Percentiles rank a stretch among this genome's conserved stretches.
These are phyloP conservation scores for Teunomyces funiuensis DNA, from an alignment of 805 yeast species.

Conservation along the genomic window DNA sequence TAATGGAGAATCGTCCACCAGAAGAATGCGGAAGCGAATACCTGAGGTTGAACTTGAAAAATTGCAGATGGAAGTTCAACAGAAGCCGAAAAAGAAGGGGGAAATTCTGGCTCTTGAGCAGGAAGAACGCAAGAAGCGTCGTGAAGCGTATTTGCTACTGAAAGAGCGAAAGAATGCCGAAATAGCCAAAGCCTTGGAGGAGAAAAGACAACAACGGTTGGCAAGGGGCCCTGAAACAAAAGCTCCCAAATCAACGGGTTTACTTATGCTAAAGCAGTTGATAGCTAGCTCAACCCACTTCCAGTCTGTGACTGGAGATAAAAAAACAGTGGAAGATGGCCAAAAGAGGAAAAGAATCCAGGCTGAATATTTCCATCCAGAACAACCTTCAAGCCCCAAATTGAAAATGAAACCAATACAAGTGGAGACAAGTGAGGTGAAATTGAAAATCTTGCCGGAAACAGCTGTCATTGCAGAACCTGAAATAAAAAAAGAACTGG, in stretches of 20 bases:
- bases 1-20: constrained; percentile 9
- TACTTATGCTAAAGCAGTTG: constrained; percentile 4
- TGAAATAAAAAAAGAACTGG: constrained; percentile 2
- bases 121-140: background rate
- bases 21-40: background rate
- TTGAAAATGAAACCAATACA: constrained; percentile 14
- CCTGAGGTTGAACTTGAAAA: constrained; percentile 3
- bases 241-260: background rate
- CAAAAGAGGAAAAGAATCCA: constrained; percentile 33
- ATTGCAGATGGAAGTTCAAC: background rate
- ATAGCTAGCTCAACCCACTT: constrained; percentile 34
- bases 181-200: background rate
- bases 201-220: background rate
- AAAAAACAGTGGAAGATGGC: constrained; percentile 29
- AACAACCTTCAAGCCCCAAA: constrained; percentile 10
- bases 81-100: background rate
- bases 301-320: constrained; percentile 42
- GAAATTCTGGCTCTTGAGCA: background rate
- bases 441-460: constrained; percentile 11
- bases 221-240: background rate
- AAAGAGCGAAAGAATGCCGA: constrained; percentile 6
- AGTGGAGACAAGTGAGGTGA: constrained; percentile 11
- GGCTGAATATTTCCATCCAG: constrained; percentile 28
- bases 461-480: background rate
- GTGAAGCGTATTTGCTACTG: background rate